These are phyloP conservation scores for Lachancea meyersii DNA, from an alignment of 805 yeast species.

Conservation along the genomic window DNA sequence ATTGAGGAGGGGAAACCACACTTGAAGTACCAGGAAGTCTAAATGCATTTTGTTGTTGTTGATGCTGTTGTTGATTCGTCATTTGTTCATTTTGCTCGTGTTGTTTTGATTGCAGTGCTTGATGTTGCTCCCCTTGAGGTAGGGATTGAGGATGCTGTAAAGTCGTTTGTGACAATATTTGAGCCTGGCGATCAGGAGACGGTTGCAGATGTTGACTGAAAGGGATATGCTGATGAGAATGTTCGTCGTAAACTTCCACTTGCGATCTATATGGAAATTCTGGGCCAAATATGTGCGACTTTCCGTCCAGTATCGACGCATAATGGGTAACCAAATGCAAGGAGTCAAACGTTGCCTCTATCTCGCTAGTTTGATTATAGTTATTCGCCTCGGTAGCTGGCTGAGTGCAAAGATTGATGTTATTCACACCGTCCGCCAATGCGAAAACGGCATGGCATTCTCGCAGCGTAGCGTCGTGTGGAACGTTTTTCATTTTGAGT, in stretches of 20 bases:
- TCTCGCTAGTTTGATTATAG: slow-evolving; percentile 11
- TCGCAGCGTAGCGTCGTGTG: slow-evolving; percentile 55
- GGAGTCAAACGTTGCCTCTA: slow-evolving; percentile 42
- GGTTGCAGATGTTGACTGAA: slow-evolving; percentile 9
- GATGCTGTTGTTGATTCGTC: slow-evolving; percentile 12
- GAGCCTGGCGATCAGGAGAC: slow-evolving; percentile 6
- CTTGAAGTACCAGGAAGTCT: slow-evolving; percentile 14
- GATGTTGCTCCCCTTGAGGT: slow-evolving; percentile 12
- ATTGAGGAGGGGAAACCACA: slow-evolving; percentile 18
- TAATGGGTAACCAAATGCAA: slow-evolving; percentile 40
- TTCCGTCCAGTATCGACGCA: slow-evolving; percentile 37
- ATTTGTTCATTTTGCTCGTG: slow-evolving; percentile 11
- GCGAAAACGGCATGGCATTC: slow-evolving; percentile 66
- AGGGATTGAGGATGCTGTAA: slow-evolving; percentile 5
- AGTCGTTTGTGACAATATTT: slow-evolving; percentile 3
- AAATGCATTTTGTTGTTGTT: slow-evolving; percentile 14
- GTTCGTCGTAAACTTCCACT: slow-evolving; percentile 39
- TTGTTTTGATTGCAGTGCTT: slow-evolving; percentile 10
- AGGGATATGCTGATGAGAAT: slow-evolving; percentile 24
- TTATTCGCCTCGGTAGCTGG: slow-evolving; percentile 14
- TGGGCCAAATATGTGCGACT: slow-evolving; percentile 45
- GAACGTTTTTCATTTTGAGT: slow-evolving; percentile 50
- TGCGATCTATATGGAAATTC: slow-evolving; percentile 35
- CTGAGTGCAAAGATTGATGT: slow-evolving; percentile 40
- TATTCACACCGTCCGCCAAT: slow-evolving; percentile 55